Percentiles rank a stretch among this genome's conserved stretches.
These are phyloP conservation scores for Termitomyces sp. DNA, from an alignment of 768 basidiomycete species.

Conservation along the genomic window DNA sequence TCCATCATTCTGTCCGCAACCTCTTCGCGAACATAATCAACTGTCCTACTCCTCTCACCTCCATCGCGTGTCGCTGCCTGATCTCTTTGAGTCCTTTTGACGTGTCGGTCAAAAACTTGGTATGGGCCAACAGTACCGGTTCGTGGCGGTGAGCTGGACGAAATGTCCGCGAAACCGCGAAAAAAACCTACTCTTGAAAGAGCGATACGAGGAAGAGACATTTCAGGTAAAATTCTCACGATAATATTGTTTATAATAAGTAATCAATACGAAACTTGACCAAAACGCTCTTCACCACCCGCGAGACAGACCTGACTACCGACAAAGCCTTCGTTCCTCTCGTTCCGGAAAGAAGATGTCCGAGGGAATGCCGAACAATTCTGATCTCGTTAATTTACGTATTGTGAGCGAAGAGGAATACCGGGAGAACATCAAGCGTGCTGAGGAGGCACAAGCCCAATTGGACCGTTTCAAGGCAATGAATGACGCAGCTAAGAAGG, in stretches of 20 bases:
- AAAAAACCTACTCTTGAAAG: constrained; percentile 12
- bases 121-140: constrained; percentile 57
- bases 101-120: constrained; percentile 81
- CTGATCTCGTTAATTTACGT: neutral
- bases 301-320: neutral
- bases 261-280: neutral
- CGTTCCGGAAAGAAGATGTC: constrained; percentile 6
- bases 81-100: constrained; percentile 76
- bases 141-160: constrained; percentile 36
- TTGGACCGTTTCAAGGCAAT: constrained; percentile 25
- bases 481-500: constrained; percentile 37
- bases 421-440: constrained; percentile 19
- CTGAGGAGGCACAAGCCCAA: constrained; percentile 26
- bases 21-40: constrained; percentile 91
- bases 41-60: constrained; percentile 62
- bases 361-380: constrained; percentile 12
- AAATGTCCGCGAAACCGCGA: constrained; percentile 46
- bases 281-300: neutral
- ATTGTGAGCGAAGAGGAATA: constrained; percentile 26
- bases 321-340: neutral
- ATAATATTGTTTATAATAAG: neutral
- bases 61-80: constrained; percentile 55
- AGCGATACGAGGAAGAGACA: constrained; percentile 19
- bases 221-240: constrained; percentile 15
- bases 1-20: constrained; percentile 90